Percentiles rank a stretch among this genome's conserved stretches.
Evolutionary conservation across 2,329 filamentous ascomycete species (phyloP).

Genomic region (Diplocarpon rosae): DNA sequence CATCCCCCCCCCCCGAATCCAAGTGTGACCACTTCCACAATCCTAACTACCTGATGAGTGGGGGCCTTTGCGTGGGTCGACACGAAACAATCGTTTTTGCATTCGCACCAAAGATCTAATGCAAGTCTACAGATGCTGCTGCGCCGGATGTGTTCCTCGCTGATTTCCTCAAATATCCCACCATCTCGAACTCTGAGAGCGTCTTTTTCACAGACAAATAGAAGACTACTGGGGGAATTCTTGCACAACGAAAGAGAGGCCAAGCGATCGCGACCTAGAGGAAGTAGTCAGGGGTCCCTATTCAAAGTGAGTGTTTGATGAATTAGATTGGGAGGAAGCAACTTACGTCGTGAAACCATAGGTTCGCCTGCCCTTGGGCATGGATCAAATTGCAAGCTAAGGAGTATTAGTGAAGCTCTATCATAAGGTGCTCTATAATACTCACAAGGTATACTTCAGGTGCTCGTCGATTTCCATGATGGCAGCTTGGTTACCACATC

Average conservation of each 20-base stretch:
- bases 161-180: slow-evolving; percentile 8
- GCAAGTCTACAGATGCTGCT: slow-evolving; percentile 23
- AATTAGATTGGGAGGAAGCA: neutral
- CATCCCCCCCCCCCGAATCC: no score
- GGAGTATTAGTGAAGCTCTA: slow-evolving; percentile 21
- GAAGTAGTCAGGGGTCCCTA: slow-evolving; percentile 94
- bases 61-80: no score
- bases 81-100: slow-evolving; percentile 17
- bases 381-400: slow-evolving; percentile 95
- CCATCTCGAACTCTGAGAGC: slow-evolving; percentile 8
- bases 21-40: no score
- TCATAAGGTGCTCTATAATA: slow-evolving; percentile 22
- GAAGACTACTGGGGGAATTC: slow-evolving; percentile 16
- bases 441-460: slow-evolving; percentile 98
- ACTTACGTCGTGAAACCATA: slow-evolving; percentile 87
- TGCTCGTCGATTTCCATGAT: slow-evolving; percentile 99
- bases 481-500: slow-evolving; percentile 97
- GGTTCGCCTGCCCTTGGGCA: slow-evolving; percentile 95
- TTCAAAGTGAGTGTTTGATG: slow-evolving; percentile 6
- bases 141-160: slow-evolving; percentile 5
- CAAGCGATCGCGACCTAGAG: slow-evolving; percentile 45
- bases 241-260: slow-evolving; percentile 3
- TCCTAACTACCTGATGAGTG: no score
- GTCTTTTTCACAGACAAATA: slow-evolving; percentile 18
- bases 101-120: slow-evolving; percentile 24